Percentiles rank a stretch among this genome's conserved stretches.
Conservation (phyloP, 768 basidiomycete species). For the Phylloporus arenicola region DNA sequence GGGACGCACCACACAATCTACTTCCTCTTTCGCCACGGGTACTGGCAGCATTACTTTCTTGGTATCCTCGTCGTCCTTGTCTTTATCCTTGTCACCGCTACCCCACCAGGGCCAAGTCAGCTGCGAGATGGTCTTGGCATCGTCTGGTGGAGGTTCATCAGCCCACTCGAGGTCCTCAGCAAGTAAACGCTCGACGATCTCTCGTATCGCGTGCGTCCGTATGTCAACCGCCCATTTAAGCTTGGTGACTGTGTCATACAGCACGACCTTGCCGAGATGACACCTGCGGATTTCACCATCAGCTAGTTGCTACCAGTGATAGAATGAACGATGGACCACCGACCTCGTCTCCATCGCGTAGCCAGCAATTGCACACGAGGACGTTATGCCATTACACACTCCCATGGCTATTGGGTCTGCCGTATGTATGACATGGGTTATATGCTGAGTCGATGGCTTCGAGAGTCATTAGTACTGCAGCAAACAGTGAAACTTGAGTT, state of each 20-base stretch:
- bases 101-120: slow-evolving; percentile 27
- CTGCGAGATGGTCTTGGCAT: not conserved
- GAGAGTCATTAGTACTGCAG: not conserved
- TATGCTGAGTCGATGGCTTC: slow-evolving; percentile 65
- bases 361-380: slow-evolving; percentile 75
- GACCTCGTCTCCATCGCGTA: slow-evolving; percentile 77
- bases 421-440: slow-evolving; percentile 89
- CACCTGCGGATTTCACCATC: slow-evolving; percentile 44
- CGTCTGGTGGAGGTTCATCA: slow-evolving; percentile 16
- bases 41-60: slow-evolving; percentile 32
- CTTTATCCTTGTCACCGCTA: slow-evolving; percentile 29
- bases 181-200: slow-evolving; percentile 63
- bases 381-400: slow-evolving; percentile 69
- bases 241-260: slow-evolving; percentile 82
- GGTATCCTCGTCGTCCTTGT: slow-evolving; percentile 17
- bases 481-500: not conserved
- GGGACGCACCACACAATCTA: slow-evolving; percentile 58
- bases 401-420: slow-evolving; percentile 93
- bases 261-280: slow-evolving; percentile 76
- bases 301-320: not conserved
- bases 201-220: slow-evolving; percentile 64
- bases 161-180: slow-evolving; percentile 51
- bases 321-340: slow-evolving; percentile 2
- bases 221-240: slow-evolving; percentile 76
- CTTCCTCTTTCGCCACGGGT: slow-evolving; percentile 47